These are phyloP conservation scores for Phoma herbarum DNA, from an alignment of 2,329 filamentous ascomycete species.

Conservation along the genomic window DNA sequence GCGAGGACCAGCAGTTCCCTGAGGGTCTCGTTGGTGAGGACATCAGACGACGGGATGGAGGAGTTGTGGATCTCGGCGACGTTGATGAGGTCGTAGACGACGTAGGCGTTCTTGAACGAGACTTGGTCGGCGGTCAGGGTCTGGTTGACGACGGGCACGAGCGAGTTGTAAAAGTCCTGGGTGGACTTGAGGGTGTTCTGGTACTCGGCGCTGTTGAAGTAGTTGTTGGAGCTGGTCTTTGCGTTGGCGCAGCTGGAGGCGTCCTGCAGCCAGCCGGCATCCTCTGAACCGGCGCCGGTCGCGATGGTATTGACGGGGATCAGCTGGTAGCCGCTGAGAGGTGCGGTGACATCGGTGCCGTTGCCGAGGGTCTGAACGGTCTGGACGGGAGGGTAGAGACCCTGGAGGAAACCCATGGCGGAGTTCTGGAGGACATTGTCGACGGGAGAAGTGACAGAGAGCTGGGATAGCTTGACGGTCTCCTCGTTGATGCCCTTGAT, in stretches of 20 bases:
- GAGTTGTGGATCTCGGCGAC: slow-evolving; percentile 70
- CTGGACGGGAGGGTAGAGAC: slow-evolving; percentile 79
- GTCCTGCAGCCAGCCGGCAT: slow-evolving; percentile 67
- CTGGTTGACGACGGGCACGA: slow-evolving; percentile 62
- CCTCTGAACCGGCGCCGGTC: slow-evolving; percentile 66
- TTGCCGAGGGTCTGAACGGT: slow-evolving; percentile 72
- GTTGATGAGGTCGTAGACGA: slow-evolving; percentile 69
- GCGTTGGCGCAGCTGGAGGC: slow-evolving; percentile 65
- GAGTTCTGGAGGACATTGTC: slow-evolving; percentile 84
- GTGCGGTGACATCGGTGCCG: slow-evolving; percentile 70
- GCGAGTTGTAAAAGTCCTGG: slow-evolving; percentile 61
- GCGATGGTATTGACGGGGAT: slow-evolving; percentile 74
- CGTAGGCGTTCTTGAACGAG: slow-evolving; percentile 70
- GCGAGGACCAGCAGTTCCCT: slow-evolving; percentile 76
- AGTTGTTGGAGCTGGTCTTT: slow-evolving; percentile 66
- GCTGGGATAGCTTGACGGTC: slow-evolving; percentile 72
- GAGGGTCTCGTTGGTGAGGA: slow-evolving; percentile 69
- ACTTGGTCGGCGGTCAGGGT: slow-evolving; percentile 60
- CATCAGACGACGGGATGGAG: slow-evolving; percentile 64
- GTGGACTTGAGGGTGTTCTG: slow-evolving; percentile 58
- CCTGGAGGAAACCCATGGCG: slow-evolving; percentile 82
- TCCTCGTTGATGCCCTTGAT: slow-evolving; percentile 74
- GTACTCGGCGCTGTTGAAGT: slow-evolving; percentile 64
- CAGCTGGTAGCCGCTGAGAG: slow-evolving; percentile 83
- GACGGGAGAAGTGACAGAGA: slow-evolving; percentile 74